These are phyloP conservation scores for Arxiozyma slooffiae DNA, from an alignment of 1,139 yeast genomes.

Conservation along the genomic window DNA sequence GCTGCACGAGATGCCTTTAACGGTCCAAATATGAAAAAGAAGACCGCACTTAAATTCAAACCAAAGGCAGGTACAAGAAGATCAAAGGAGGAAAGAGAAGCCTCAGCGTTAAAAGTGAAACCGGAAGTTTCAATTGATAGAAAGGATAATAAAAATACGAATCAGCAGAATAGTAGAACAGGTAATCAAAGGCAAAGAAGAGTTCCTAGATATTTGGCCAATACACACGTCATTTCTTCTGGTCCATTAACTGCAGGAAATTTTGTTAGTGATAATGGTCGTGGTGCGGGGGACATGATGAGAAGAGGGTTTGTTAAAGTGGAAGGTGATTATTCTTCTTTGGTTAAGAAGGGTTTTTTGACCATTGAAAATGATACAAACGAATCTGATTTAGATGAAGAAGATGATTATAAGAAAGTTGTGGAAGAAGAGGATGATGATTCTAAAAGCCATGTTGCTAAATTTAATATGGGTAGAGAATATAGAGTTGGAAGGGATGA, in stretches of 20 bases:
- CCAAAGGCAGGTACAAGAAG: conserved; percentile 80
- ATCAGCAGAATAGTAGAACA: conserved; percentile 29
- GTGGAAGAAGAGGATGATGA: conserved; percentile 19
- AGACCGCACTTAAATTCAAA: conserved; percentile 54
- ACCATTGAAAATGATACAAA: conserved; percentile 26
- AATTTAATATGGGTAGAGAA: conserved; percentile 54
- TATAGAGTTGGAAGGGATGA: conserved; percentile 31
- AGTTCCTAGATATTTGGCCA: conserved; percentile 39
- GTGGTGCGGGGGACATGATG: conserved; percentile 24
- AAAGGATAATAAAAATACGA: conserved; percentile 24
- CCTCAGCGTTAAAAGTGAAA: conserved; percentile 55
- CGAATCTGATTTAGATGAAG: conserved; percentile 11
- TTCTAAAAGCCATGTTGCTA: conserved; percentile 27
- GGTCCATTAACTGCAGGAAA: conserved; percentile 68
- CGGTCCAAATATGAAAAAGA: conserved; percentile 21
- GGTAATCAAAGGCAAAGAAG: conserved; percentile 36
- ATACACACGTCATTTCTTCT: conserved; percentile 58
- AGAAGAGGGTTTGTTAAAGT: conserved; percentile 23
- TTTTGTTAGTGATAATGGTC: conserved; percentile 33
- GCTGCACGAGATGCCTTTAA: conserved; percentile 11
- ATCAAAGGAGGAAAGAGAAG: conserved; percentile 72
- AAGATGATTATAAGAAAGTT: conserved; percentile 7
- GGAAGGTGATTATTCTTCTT: conserved; percentile 22
- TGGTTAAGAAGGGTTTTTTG: conserved; percentile 26
- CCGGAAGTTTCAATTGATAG: conserved; percentile 27